Base-by-base conservation (phyloP, 208 protist species). In the Acanthamoeba castellanii region DNA sequence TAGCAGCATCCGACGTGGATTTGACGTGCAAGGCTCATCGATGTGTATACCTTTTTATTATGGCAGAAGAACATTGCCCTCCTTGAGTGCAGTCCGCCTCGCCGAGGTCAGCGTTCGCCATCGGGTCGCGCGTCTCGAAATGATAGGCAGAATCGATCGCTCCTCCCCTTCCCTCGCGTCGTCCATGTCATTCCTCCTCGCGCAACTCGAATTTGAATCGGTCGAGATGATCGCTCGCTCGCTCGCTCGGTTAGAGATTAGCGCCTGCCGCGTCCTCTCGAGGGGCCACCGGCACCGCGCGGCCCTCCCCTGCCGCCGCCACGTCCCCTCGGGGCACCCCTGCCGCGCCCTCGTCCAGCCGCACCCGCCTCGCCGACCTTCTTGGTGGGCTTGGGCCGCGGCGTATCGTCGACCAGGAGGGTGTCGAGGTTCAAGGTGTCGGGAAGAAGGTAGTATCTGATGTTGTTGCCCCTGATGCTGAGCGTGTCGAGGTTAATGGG, bases 371-470 rank as follows among this genome's bases (percentile, higher is more conserved):
- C 61, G 50, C 45, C 89, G 27, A 78, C 89, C 61, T 55, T 52
- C 70, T 93, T 93, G 52, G 11, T 57, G 14, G 70, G 34, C 64
- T 93, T 93, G 61, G 89, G 45, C 30, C 50, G 34, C 32, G 89
- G 89, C 32, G 89, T 93, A 59, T 93, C 89, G 30, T 93, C 89
- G 42, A 93, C 89, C 27, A 99, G 96, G 0, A 99, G 95, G 27
- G 98, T 99, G 91, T 99, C 99, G 47, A 99, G 96, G 81, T 99
- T 99, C 82, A 99, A 96, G 42, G 98, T 97, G 94, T 99, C 99
- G 13, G 99, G 99, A 78, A 99, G 97, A 94, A 99, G 99, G 61
- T 99, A 98, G 95, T 99, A 99, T 52, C 99, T 98, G 61, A 99
- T 99, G 85, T 98, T 99, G 96, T 98, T 99, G 32, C 99, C 99